Percentiles rank a stretch among this genome's conserved stretches.
Conservation (phyloP, 306 rosid genomes). For the Fragaria ananassa region DNA sequence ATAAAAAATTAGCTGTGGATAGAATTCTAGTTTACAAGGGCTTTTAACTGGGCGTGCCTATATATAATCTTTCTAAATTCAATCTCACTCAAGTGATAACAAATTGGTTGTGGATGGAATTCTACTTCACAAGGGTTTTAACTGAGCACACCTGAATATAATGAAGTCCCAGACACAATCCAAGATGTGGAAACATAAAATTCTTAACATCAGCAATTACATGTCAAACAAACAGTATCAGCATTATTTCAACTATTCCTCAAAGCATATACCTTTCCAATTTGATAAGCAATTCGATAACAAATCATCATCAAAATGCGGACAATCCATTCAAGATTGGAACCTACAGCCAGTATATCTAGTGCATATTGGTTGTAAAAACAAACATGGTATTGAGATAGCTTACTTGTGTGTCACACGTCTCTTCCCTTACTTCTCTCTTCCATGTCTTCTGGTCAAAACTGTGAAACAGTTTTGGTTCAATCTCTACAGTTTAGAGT, state of each 20-base stretch:
- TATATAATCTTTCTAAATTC: background rate
- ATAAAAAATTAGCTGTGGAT: too few species aligned
- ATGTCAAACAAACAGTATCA: background rate
- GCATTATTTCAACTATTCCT: background rate
- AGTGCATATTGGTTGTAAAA: constrained; percentile 91
- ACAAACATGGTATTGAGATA: constrained; percentile 77
- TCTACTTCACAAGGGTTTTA: constrained; percentile 66
- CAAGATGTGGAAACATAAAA: constrained; percentile 54
- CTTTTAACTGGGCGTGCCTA: too few species aligned
- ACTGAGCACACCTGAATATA: constrained; percentile 76
- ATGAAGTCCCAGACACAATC: constrained; percentile 78
- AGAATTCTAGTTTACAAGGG: too few species aligned
- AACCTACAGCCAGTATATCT: constrained; percentile 87
- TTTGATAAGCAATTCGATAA: constrained; percentile 80
- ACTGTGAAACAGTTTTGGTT: too few species aligned
- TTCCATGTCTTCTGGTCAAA: too few species aligned
- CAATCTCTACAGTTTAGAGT: too few species aligned
- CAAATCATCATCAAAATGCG: constrained; percentile 72
- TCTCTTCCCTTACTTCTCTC: too few species aligned
- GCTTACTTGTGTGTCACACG: too few species aligned
- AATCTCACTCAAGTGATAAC: constrained; percentile 8
- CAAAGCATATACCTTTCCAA: constrained; percentile 67
- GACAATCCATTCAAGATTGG: constrained; percentile 51
- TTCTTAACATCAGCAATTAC: constrained; percentile 17
- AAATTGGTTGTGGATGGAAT: constrained; percentile 8